Evolutionary conservation across 2,329 filamentous ascomycete genomes (phyloP), one percentile per base, ranked within the genome.

Genomic region (Rhynchosporium graminicola): DNA sequence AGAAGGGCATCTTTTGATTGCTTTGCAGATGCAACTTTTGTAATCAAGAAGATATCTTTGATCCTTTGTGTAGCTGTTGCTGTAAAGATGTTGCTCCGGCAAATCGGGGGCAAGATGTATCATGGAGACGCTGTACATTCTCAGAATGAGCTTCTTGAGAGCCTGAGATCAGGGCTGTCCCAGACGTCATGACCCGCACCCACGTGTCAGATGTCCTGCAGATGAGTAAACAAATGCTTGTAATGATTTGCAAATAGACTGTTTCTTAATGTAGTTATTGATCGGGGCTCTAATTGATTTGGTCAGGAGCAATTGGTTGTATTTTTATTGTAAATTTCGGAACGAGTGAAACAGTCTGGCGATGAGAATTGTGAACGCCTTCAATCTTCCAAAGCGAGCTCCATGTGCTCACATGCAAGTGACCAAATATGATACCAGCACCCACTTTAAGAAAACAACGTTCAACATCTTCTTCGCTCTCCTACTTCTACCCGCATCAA

Each of bases 1-100:
- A 70, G 54, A 67, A 45, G 61, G 48, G 40, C 69, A 71, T 72
- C 66, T 43, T 65, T 59, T 46, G 46, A 38, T 38, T 48, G 33
- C 45, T 38, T 62, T 40, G 42, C 20, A 43, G 2, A n/a, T 26
- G 40, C 46, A 51, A 42, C 60, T 55, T 42, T 31, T 29, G 6
- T 20, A 52, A 42, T n/a, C 42, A 48, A 26, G n/a, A 29, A 8
- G 26, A 20, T 10, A 8, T 28, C 40, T 8, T 8, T 8, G n/a
- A 46, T n/a, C n/a, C 43, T 8, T 20, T 9, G 13, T 13, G 15
- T 43, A 12, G 7, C n/a, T n/a, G 40, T 43, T 59, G 42, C 10
- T 45, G 47, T 20, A 7, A 20, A 42, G 47, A 46, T 26, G 31
- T 50, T 29, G 13, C 26, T n/a, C 51, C 29, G 26, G 36, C 43